These are phyloP conservation scores for Gypsophila paniculata DNA, from an alignment of 179 eudicot genomes.

Conservation along the genomic window DNA sequence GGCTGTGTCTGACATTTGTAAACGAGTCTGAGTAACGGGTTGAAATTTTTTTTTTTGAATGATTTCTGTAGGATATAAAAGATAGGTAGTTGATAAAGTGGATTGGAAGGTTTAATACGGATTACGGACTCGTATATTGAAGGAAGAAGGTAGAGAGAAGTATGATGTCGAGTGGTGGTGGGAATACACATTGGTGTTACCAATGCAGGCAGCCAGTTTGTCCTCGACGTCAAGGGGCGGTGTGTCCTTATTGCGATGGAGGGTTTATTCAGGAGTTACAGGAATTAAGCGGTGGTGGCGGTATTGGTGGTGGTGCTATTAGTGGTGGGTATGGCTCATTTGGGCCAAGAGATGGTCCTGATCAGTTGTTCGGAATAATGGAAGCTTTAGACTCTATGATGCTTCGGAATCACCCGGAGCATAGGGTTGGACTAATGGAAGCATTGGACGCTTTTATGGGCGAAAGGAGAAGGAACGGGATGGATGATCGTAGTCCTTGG, in stretches of 20 bases:
- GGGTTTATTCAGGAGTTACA: constrained; percentile 77
- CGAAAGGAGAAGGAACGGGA: constrained; percentile 49
- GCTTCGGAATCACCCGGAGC: constrained; percentile 37
- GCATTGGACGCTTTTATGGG: constrained; percentile 61
- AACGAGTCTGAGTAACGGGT: too few relatives aligned
- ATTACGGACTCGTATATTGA: neutral
- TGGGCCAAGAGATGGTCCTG: constrained; percentile 37
- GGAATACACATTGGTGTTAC: constrained; percentile 88
- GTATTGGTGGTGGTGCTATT: neutral
- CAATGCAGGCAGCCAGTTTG: constrained; percentile 63
- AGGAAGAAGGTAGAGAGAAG: constrained; percentile 8
- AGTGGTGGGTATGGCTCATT: constrained; percentile 23
- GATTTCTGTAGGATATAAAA: constrained; percentile 21
- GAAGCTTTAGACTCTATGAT: constrained; percentile 38
- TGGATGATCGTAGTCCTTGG: constrained; percentile 53
- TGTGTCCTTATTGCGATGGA: constrained; percentile 60
- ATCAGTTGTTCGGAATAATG: constrained; percentile 39
- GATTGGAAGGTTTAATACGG: neutral
- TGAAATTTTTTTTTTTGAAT: neutral
- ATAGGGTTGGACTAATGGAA: constrained; percentile 59
- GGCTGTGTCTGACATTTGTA: too few relatives aligned
- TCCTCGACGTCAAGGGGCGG: constrained; percentile 38
- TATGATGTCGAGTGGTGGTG: constrained; percentile 51
- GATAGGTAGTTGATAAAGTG: neutral
- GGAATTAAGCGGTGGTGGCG: constrained; percentile 30